Conservation (phyloP, 441 rosid species). For the Omphalea diandra region DNA sequence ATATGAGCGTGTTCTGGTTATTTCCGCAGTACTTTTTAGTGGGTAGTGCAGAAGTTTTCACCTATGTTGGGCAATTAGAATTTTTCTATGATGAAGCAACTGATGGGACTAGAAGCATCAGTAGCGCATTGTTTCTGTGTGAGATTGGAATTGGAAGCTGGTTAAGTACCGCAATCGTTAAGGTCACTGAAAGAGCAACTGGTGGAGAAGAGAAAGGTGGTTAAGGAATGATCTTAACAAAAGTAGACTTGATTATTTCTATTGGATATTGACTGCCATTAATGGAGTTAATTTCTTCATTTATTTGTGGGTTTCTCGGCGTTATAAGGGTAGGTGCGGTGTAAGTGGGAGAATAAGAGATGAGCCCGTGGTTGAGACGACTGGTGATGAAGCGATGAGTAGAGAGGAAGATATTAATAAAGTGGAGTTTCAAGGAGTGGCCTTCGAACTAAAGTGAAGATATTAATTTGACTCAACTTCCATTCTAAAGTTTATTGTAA, state of each 20-base stretch:
- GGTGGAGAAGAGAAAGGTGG: slow-evolving; percentile 60
- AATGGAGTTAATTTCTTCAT: slow-evolving; percentile 44
- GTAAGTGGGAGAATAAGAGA: slow-evolving; percentile 5
- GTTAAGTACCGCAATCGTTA: slow-evolving; percentile 46
- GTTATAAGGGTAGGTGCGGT: slow-evolving; percentile 38
- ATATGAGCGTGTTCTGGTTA: slow-evolving; percentile 57
- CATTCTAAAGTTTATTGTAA: background rate
- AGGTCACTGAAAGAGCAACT: slow-evolving; percentile 37
- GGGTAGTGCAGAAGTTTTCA: slow-evolving; percentile 56
- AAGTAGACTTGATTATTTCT: slow-evolving; percentile 56
- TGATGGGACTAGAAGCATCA: slow-evolving; percentile 66
- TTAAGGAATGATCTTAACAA: slow-evolving; percentile 44
- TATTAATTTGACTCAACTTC: background rate
- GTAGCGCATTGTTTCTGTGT: slow-evolving; percentile 52
- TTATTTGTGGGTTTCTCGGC: slow-evolving; percentile 40
- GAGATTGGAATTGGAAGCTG: slow-evolving; percentile 57
- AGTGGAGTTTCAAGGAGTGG: slow-evolving; percentile 10
- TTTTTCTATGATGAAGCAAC: slow-evolving; percentile 71
- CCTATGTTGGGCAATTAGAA: slow-evolving; percentile 66
- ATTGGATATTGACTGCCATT: slow-evolving; percentile 49
- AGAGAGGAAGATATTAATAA: background rate
- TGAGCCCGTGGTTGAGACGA: slow-evolving; percentile 1
- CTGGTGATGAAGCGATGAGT: background rate
- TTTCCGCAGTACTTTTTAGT: slow-evolving; percentile 50
- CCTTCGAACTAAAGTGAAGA: background rate